phyloP scores from a whole-genome alignment of 192 early-diverging fungal species.

The Coemansia sp. region DNA sequence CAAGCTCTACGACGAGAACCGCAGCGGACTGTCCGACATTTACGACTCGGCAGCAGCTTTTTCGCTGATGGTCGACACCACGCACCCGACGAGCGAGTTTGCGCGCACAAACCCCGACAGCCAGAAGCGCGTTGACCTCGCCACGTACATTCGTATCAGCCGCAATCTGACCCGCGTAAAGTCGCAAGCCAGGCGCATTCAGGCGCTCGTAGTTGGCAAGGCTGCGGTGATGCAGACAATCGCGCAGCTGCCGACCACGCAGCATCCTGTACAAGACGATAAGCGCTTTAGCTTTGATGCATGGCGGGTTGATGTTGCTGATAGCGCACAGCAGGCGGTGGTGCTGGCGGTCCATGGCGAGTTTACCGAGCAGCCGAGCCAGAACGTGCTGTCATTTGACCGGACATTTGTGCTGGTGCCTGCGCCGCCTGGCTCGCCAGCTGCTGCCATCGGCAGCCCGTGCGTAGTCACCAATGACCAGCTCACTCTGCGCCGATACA shows the following conservation, averaged over 20 bases:
- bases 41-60: constrained; percentile 36
- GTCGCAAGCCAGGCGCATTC: constrained; percentile 31
- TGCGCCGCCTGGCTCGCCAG: constrained; percentile 36
- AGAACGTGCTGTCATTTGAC: constrained; percentile 39
- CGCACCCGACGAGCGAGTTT: constrained; percentile 41
- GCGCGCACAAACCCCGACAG: constrained; percentile 34
- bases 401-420: constrained; percentile 43
- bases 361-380: constrained; percentile 28
- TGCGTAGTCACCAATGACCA: constrained; percentile 44
- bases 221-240: constrained; percentile 31
- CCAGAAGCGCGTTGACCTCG: constrained; percentile 47
- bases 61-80: constrained; percentile 48
- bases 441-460: constrained; percentile 38
- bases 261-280: constrained; percentile 45
- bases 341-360: constrained; percentile 45
- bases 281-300: constrained; percentile 51
- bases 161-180: constrained; percentile 43
- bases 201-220: constrained; percentile 27
- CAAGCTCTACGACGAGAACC: constrained; percentile 41
- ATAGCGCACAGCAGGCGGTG: constrained; percentile 5
- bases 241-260: constrained; percentile 34
- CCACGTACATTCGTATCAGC: constrained; percentile 38
- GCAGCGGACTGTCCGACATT: constrained; percentile 35
- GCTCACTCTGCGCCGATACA: constrained; percentile 49
- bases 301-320: constrained; percentile 32